Percentiles rank a stretch among this genome's conserved stretches.
Conservation (phyloP, 169 alveolate species). For the Plasmodium coatneyi region DNA sequence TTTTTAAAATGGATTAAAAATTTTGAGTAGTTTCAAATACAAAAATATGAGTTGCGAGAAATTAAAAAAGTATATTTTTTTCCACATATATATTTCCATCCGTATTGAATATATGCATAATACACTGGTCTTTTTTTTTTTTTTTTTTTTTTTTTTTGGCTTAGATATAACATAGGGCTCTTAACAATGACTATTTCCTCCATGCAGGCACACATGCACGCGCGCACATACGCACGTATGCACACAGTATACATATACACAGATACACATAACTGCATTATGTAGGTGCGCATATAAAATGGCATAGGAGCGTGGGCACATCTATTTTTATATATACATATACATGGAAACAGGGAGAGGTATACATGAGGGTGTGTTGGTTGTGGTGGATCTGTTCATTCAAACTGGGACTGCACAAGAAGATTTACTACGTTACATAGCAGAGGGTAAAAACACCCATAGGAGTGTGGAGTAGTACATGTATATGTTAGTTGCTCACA, state of each 20-base stretch:
- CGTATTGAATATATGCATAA: not conserved
- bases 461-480: not conserved
- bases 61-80: not conserved
- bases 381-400: not conserved
- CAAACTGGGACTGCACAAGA: not conserved
- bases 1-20: not conserved
- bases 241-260: not conserved
- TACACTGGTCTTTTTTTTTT: not conserved
- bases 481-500: not conserved
- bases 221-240: not conserved
- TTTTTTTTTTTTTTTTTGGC: not conserved
- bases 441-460: too few relatives aligned
- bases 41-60: not conserved
- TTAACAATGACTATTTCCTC: not conserved
- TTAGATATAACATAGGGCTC: not conserved
- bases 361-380: not conserved
- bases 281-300: not conserved
- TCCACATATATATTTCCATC: not conserved
- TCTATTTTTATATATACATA: not conserved
- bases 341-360: not conserved
- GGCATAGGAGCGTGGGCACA: not conserved
- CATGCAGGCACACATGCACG: not conserved
- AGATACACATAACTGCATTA: not conserved
- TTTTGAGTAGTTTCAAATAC: slow-evolving; percentile 4
- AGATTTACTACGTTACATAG: not conserved